These are phyloP conservation scores for Phialophora tarda DNA, from an alignment of 2,329 filamentous ascomycete species.

Conservation along the genomic window DNA sequence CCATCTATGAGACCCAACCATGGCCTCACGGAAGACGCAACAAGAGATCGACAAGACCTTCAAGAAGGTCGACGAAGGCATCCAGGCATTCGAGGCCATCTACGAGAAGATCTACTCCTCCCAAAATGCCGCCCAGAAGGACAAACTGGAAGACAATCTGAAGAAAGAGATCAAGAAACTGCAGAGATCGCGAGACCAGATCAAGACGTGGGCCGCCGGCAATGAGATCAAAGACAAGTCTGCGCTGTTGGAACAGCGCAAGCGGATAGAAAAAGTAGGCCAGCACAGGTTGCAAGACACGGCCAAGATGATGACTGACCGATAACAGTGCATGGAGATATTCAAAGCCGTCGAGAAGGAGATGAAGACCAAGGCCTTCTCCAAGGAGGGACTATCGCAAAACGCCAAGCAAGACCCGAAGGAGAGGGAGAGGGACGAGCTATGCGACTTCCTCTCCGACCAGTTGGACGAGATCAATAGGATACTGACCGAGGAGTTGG, in stretches of 20 bases:
- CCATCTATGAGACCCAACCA: slow-evolving; percentile 53
- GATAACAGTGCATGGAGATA: slow-evolving; percentile 76
- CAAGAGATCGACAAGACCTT: slow-evolving; percentile 99
- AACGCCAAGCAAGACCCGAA: slow-evolving; percentile 95
- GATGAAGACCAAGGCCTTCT: slow-evolving; percentile 99
- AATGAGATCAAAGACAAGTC: slow-evolving; percentile 99
- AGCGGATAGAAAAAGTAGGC: slow-evolving; percentile 91
- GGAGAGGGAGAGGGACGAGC: slow-evolving; percentile 90
- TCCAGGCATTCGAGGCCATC: slow-evolving; percentile 88
- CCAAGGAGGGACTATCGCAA: slow-evolving; percentile 92
- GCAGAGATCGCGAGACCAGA: slow-evolving; percentile 94
- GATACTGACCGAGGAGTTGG: slow-evolving; percentile 75
- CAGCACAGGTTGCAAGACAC: slow-evolving; percentile 3
- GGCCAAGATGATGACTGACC: slow-evolving; percentile 13
- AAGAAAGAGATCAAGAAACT: slow-evolving; percentile 99
- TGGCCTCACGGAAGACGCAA: slow-evolving; percentile 95
- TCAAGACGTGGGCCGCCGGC: slow-evolving; percentile 98
- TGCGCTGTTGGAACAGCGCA: slow-evolving; percentile 88
- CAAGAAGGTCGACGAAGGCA: slow-evolving; percentile 95
- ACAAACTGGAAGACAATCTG: slow-evolving; percentile 96
- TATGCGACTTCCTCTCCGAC: slow-evolving; percentile 80
- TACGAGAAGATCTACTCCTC: slow-evolving; percentile 98
- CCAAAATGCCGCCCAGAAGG: slow-evolving; percentile 91
- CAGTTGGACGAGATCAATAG: slow-evolving; percentile 93
- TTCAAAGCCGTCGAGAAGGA: slow-evolving; percentile 99